phyloP scores from a whole-genome alignment of 139 green algal genomes.

The Parachlorella kessleri region DNA sequence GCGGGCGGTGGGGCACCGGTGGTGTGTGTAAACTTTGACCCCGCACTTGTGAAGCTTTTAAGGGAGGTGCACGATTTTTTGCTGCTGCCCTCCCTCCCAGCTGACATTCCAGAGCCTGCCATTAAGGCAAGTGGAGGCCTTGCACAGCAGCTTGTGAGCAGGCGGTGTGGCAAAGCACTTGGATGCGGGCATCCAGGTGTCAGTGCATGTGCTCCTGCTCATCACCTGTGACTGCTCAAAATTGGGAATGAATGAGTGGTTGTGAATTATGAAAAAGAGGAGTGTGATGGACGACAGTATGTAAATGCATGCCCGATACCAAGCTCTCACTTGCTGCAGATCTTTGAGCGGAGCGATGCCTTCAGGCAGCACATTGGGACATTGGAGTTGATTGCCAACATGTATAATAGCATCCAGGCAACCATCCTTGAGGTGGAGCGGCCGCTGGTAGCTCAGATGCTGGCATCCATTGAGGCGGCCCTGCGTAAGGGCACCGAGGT shows the following conservation, averaged over 20 bases:
- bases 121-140: no score
- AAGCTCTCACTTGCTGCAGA: conserved; percentile 10
- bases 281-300: no score
- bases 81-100: conserved; percentile 59
- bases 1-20: conserved; percentile 21
- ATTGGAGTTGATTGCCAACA: conserved; percentile 81
- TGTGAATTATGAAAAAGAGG: no score
- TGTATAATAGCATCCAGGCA: conserved; percentile 81
- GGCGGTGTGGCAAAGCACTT: no score
- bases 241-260: no score
- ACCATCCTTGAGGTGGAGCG: conserved; percentile 82
- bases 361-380: conserved; percentile 81
- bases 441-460: conserved; percentile 79
- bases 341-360: conserved; percentile 67
- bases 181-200: no score
- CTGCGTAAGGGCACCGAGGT: conserved; percentile 64
- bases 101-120: conserved; percentile 41
- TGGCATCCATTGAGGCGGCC: conserved; percentile 64
- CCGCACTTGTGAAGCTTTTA: conserved; percentile 80
- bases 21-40: conserved; percentile 90
- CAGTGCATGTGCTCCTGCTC: no score
- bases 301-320: not conserved
- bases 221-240: no score
- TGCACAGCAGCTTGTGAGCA: no score
- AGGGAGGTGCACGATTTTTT: conserved; percentile 92